phyloP scores from a whole-genome alignment of 2,329 filamentous ascomycete genomes.

The Parasarocladium wereldwijsianum region DNA sequence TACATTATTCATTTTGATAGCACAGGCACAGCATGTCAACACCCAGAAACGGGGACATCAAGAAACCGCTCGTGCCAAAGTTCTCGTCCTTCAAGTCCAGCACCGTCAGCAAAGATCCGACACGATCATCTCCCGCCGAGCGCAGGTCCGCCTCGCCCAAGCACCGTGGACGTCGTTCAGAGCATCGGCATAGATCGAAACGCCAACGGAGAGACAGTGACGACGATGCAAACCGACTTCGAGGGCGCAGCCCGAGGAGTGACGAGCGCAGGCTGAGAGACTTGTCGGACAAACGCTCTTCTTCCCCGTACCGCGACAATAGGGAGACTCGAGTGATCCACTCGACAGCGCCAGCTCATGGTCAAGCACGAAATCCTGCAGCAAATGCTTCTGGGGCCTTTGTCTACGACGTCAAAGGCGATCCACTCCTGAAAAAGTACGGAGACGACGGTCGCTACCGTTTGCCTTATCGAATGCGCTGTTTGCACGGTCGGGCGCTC shows the following conservation, averaged over 20 bases:
- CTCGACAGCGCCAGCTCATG: too few species aligned
- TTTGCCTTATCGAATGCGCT: conserved; percentile 56
- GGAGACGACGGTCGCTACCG: conserved; percentile 58
- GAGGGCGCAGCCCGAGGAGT: not conserved
- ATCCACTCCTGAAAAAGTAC: conserved; percentile 56
- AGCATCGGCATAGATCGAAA: conserved; percentile 10
- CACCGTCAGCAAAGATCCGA: conserved; percentile 19
- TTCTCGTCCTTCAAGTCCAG: conserved; percentile 57
- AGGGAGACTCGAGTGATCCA: too few species aligned
- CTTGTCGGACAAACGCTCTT: too few species aligned
- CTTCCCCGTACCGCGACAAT: too few species aligned
- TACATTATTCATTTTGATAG: too few species aligned
- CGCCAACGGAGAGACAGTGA: not conserved
- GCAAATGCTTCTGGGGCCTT: too few species aligned
- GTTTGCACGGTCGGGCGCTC: conserved; percentile 54
- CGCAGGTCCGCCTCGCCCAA: too few species aligned
- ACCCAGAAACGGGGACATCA: conserved; percentile 11
- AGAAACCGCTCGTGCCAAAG: conserved; percentile 38
- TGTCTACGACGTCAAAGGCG: conserved; percentile 59
- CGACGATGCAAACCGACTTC: not conserved
- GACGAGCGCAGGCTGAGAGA: not conserved
- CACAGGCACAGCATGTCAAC: not conserved
- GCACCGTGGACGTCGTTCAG: too few species aligned
- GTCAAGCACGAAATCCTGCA: too few species aligned
- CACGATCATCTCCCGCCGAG: conserved; percentile 7